These are phyloP conservation scores for Neocallimastix lanati DNA, from an alignment of 192 early-diverging fungal species.

Conservation along the genomic window DNA sequence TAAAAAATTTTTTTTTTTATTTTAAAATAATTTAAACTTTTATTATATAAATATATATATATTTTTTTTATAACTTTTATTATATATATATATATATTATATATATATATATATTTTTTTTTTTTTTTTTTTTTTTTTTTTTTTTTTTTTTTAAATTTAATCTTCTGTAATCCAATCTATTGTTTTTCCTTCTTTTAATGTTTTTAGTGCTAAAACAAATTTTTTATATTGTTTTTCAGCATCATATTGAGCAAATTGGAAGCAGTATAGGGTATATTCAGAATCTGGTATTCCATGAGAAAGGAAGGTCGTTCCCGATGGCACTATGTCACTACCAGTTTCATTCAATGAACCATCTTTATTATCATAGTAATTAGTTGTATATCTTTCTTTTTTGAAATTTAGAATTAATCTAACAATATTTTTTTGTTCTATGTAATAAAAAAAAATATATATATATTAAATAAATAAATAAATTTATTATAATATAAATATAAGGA, in stretches of 20 bases:
- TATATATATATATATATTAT: too few species aligned
- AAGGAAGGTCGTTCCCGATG: not conserved
- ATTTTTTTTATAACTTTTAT: too few species aligned
- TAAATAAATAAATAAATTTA: too few species aligned
- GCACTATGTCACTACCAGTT: not conserved
- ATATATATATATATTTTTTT: too few species aligned
- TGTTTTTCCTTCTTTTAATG: not conserved
- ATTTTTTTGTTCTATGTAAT: not conserved
- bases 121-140: too few species aligned
- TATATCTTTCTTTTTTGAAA: not conserved
- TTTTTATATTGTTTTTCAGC: not conserved
- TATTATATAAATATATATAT: too few species aligned
- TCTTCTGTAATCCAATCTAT: not conserved
- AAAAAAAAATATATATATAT: too few species aligned
- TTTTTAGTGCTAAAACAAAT: not conserved
- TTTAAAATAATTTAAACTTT: too few species aligned
- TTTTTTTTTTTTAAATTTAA: not conserved
- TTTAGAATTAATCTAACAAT: not conserved
- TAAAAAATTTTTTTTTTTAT: too few species aligned
- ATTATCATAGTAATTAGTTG: not conserved
- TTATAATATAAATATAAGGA: too few species aligned
- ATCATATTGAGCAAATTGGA: not conserved
- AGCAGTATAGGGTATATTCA: not conserved
- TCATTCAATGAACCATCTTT: not conserved
- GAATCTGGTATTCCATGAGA: not conserved